These are phyloP conservation scores for Kodamaea sp. DNA, from an alignment of 1,139 yeast genomes.

Conservation along the genomic window DNA sequence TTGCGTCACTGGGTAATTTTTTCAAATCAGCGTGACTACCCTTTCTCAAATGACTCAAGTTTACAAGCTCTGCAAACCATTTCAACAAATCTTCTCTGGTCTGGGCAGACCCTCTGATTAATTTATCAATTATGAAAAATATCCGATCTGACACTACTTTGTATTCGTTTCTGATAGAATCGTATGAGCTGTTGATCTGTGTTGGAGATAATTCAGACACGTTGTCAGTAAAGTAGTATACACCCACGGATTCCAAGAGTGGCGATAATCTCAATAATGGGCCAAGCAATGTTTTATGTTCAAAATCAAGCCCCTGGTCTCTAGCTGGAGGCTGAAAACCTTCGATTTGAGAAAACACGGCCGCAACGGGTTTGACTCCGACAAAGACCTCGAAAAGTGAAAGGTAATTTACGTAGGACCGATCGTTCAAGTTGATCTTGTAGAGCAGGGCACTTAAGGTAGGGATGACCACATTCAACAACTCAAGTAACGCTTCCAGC, in stretches of 20 bases:
- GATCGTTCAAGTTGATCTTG: constrained; percentile 42
- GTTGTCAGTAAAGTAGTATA: constrained; percentile 47
- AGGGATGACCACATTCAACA: constrained; percentile 60
- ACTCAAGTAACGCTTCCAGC: constrained; percentile 64
- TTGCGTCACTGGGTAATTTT: constrained; percentile 73
- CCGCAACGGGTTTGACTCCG: constrained; percentile 62
- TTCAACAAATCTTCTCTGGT: constrained; percentile 64
- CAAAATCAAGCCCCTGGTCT: constrained; percentile 52
- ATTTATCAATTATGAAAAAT: constrained; percentile 67
- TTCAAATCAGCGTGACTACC: constrained; percentile 80
- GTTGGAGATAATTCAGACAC: constrained; percentile 38
- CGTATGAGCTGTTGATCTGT: constrained; percentile 50
- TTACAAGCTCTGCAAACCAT: constrained; percentile 72
- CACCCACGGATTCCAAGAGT: constrained; percentile 46
- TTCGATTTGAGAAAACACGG: constrained; percentile 56
- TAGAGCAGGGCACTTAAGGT: constrained; percentile 34
- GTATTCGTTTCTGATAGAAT: constrained; percentile 62
- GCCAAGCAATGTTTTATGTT: constrained; percentile 68
- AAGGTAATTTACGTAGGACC: constrained; percentile 52
- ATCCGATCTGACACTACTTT: constrained; percentile 57
- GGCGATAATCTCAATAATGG: constrained; percentile 80
- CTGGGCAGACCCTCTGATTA: constrained; percentile 71
- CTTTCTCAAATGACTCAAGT: constrained; percentile 80
- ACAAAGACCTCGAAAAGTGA: constrained; percentile 61
- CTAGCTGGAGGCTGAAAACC: constrained; percentile 50